These are phyloP conservation scores for Xylaria sp. DNA, from an alignment of 495 filamentous ascomycete species.

Conservation along the genomic window DNA sequence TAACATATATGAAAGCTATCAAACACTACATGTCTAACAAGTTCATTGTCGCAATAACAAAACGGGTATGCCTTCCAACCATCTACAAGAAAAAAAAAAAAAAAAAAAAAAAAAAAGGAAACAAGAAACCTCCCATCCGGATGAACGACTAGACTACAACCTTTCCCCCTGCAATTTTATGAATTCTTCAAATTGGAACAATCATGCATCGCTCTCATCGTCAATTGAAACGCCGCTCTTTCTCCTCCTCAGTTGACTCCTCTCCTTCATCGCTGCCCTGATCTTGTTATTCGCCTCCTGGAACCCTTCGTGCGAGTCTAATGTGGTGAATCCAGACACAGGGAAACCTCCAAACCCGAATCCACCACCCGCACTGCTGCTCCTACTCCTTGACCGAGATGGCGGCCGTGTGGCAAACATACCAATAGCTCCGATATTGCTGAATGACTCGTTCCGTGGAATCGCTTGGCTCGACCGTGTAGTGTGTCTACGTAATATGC, in stretches of 20 bases:
- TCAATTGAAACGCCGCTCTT: slow-evolving; percentile 57
- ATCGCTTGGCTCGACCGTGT: slow-evolving; percentile 60
- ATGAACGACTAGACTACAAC: background rate
- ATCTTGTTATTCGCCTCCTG: slow-evolving; percentile 87
- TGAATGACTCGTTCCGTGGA: slow-evolving; percentile 91
- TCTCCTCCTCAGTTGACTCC: slow-evolving; percentile 74
- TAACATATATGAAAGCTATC: background rate
- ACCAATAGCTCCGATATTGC: slow-evolving; percentile 81
- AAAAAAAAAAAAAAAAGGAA: too few relatives aligned
- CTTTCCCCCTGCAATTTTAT: background rate
- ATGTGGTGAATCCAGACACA: slow-evolving; percentile 73
- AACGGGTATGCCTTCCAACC: slow-evolving; percentile 11
- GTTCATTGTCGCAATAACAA: background rate
- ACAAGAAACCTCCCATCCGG: background rate
- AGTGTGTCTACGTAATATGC: slow-evolving; percentile 45
- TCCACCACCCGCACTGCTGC: slow-evolving; percentile 70
- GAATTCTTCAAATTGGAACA: background rate
- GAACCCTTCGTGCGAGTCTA: slow-evolving; percentile 74
- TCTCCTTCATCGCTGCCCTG: slow-evolving; percentile 84
- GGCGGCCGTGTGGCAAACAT: slow-evolving; percentile 88
- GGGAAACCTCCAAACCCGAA: slow-evolving; percentile 67
- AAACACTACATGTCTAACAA: slow-evolving; percentile 5
- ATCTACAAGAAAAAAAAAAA: background rate
- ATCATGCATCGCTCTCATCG: slow-evolving; percentile 37
- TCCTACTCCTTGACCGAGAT: slow-evolving; percentile 72